phyloP scores from a whole-genome alignment of 257 asterid genomes.

The Gentiana dahurica region DNA sequence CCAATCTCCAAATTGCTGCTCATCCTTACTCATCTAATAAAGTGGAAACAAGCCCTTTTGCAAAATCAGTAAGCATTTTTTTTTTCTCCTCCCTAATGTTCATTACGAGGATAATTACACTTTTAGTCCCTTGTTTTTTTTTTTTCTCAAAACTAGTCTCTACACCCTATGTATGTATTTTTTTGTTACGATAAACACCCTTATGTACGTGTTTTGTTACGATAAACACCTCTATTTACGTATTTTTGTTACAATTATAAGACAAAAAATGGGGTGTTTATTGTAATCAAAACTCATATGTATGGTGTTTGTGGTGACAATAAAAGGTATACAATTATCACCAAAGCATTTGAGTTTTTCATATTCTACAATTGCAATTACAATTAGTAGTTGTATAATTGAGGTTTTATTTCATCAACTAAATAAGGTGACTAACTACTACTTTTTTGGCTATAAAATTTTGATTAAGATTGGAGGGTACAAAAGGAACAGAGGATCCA shows the following conservation, averaged over 20 bases:
- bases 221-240: no score
- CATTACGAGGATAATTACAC: not conserved
- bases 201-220: no score
- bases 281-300: no score
- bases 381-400: no score
- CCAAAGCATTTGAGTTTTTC: no score
- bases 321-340: no score
- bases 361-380: no score
- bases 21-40: conserved; percentile 13
- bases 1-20: conserved; percentile 13
- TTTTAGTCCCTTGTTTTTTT: not conserved
- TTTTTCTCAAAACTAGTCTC: not conserved
- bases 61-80: conserved; percentile 26
- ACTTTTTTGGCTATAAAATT: not conserved
- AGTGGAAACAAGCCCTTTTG: conserved; percentile 14
- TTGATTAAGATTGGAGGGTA: conserved; percentile 22
- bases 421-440: no score
- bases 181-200: no score
- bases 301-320: no score
- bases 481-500: conserved; percentile 14
- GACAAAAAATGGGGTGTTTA: no score
- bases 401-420: not conserved
- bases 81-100: not conserved
- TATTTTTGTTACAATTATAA: no score
- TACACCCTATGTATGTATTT: conserved; percentile 28